Percentiles rank a stretch among this genome's conserved stretches.
Conservation (phyloP, 129 eudicot genomes). For the Lactuca saligna region DNA sequence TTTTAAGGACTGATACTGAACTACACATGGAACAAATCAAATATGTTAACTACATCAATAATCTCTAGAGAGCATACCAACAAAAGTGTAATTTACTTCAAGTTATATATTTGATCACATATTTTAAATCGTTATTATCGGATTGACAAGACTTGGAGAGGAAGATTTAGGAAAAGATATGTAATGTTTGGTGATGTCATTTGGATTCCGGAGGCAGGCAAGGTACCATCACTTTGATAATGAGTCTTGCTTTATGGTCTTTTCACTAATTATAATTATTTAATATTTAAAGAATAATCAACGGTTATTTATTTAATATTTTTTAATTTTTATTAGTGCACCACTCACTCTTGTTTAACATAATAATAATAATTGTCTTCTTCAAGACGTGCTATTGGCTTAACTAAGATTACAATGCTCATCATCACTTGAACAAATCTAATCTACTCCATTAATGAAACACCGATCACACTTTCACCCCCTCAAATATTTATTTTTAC, state of each 20-base stretch:
- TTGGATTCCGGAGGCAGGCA: conserved; percentile 34
- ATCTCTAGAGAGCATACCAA: too few relatives aligned
- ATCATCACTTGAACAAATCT: conserved; percentile 29
- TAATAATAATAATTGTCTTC: conserved; percentile 30
- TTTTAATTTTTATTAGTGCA: conserved; percentile 28
- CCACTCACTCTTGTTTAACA: conserved; percentile 38
- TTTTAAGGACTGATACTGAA: too few relatives aligned
- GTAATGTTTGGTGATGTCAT: conserved; percentile 51
- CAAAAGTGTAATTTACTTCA: too few relatives aligned
- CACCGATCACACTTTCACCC: conserved; percentile 14
- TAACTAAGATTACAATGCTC: conserved; percentile 33
- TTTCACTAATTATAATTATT: conserved; percentile 20
- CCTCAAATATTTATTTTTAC: background rate
- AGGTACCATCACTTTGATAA: conserved; percentile 41
- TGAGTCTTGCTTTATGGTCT: conserved; percentile 32
- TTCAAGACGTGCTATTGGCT: conserved; percentile 51
- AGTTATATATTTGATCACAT: too few relatives aligned
- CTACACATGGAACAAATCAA: too few relatives aligned
- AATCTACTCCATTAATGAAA: conserved; percentile 19
- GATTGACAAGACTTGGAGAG: conserved; percentile 31
- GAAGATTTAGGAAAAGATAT: conserved; percentile 42
- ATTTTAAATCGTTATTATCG: background rate
- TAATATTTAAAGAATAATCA: background rate
- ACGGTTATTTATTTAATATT: conserved; percentile 10
- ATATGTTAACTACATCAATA: too few relatives aligned